These are phyloP conservation scores for Naganishia liquefaciens DNA, from an alignment of 1,284 basidiomycete species.

Conservation along the genomic window DNA sequence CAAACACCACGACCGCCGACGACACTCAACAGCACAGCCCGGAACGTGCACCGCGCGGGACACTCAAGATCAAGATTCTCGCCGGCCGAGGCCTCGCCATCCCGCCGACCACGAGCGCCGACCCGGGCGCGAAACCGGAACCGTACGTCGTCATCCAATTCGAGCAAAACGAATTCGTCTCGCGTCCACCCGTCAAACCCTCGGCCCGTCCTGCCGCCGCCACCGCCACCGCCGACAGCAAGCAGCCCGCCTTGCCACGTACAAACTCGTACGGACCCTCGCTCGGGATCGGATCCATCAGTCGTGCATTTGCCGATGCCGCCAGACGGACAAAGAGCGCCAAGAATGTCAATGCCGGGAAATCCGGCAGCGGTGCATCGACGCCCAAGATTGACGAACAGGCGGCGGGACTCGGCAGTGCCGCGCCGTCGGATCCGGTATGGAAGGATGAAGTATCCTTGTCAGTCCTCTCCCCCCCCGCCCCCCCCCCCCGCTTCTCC, in stretches of 20 bases:
- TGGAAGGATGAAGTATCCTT: conserved; percentile 99
- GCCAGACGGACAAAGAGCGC: conserved; percentile 53
- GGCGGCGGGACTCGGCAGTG: conserved; percentile 45
- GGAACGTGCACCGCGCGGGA: conserved; percentile 59
- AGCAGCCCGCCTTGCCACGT: conserved; percentile 19
- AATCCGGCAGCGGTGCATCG: conserved; percentile 42
- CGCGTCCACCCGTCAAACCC: conserved; percentile 68
- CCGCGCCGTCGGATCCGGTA: conserved; percentile 72
- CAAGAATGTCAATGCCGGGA: conserved; percentile 37
- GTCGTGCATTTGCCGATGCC: conserved; percentile 60
- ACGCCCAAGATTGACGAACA: conserved; percentile 43
- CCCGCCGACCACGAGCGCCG: conserved; percentile 6
- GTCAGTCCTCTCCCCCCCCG: conserved; percentile 61
- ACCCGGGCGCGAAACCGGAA: conserved; percentile 59
- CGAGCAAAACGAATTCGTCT: conserved; percentile 98
- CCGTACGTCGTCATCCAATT: conserved; percentile 98
- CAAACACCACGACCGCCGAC: no score
- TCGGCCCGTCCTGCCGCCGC: conserved; percentile 43
- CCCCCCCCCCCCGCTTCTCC: background rate
- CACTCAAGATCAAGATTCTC: conserved; percentile 94
- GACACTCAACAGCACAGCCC: conserved; percentile 37
- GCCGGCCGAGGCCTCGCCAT: conserved; percentile 78
- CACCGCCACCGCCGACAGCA: conserved; percentile 30
- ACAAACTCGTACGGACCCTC: conserved; percentile 48
- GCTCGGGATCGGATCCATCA: conserved; percentile 65